Evolutionary conservation across 495 filamentous ascomycete species (phyloP), one percentile per base, ranked within the genome.

Genomic region (Cairneyella variabilis): DNA sequence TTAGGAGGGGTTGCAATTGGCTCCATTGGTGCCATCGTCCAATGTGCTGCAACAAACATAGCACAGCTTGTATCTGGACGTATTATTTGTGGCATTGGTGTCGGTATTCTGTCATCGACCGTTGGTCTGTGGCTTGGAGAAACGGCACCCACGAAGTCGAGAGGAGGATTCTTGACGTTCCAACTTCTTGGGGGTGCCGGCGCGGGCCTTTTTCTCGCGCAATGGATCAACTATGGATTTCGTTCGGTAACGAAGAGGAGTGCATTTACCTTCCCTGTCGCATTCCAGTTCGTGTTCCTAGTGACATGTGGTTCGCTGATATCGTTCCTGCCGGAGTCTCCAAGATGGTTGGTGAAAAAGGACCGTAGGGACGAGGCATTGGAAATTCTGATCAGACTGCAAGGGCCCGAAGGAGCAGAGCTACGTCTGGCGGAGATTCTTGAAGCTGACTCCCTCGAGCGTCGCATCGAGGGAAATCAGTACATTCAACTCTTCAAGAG

Each of bases 251-350:
- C 3, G 10, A 14, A 43, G 12, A 34, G 14, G 8, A 20, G 20
- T 14, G 23, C 17, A 6, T 51, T 34, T 34, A 12, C 70, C 8
- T 51, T 72, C 27, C 71, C 70, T 6, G 59, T 74, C 9, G 64
- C 63, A 18, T 59, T 74, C 27, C 67, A 70, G 53, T 56, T 55
- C 22, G 41, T 66, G 25, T 69, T 74, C 47, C 62, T 64, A n/a
- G 37, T 69, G 41, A 47, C 65, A 3, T 62, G 61, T 2, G 57
- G 57, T 2, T 30, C 51, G 2, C 54, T 45, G 4, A 67, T 69
- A 48, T 60, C 64, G 32, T 61, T 67, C 39, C 51, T 76, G 0
- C 72, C 72, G 3, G 74, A 76, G 49, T 74, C 74, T 7, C 73
- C 74, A 20, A 69, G 71, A 3, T 76, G 74, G 40, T 21, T 43